Percentiles rank a stretch among this genome's conserved stretches.
Conservation (phyloP, 176 grass and related monocot genomes). For the Saccharum spontaneum region DNA sequence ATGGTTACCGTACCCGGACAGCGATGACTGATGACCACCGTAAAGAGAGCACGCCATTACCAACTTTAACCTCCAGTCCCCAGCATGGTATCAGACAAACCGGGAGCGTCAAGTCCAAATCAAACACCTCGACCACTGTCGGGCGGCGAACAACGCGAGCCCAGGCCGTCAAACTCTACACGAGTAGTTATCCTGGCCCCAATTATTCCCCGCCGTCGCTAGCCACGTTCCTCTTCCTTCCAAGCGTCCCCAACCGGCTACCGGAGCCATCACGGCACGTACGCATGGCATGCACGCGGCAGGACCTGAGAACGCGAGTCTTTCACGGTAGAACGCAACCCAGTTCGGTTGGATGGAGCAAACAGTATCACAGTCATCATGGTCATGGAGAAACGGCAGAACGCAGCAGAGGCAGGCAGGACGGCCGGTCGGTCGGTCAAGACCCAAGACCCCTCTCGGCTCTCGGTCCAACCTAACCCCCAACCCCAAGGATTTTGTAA, state of each 20-base stretch:
- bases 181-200: constrained; percentile 2
- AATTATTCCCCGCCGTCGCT: background rate
- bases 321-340: constrained; percentile 17
- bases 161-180: constrained; percentile 18
- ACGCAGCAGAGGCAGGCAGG: too few relatives aligned
- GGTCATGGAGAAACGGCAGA: too few relatives aligned
- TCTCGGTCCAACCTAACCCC: too few relatives aligned
- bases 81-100: too few relatives aligned
- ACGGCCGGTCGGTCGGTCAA: background rate
- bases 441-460: background rate
- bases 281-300: too few relatives aligned
- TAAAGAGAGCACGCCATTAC: too few relatives aligned
- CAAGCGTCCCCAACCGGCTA: background rate
- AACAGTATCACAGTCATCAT: too few relatives aligned
- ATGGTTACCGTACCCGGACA: background rate
- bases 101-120: too few relatives aligned
- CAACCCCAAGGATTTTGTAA: background rate
- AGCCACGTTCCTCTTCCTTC: constrained; percentile 4
- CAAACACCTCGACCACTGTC: too few relatives aligned
- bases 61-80: too few relatives aligned
- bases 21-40: background rate
- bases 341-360: background rate
- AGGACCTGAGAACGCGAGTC: background rate
- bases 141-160: background rate
- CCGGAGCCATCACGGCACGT: too few relatives aligned